phyloP scores from a whole-genome alignment of 2,329 filamentous ascomycete species.

The Calonectria montana region DNA sequence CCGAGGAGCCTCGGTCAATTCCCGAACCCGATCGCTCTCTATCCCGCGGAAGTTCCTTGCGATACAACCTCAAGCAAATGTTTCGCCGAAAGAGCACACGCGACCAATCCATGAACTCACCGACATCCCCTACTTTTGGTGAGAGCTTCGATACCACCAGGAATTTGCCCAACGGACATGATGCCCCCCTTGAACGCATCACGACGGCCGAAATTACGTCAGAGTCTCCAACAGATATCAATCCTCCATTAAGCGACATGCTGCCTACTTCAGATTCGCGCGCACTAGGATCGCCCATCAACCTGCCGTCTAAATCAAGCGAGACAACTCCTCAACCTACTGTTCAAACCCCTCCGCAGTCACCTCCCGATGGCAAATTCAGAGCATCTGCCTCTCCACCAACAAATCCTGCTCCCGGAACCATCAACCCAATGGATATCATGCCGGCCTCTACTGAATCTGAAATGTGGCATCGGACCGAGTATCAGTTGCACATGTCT shows the following conservation, averaged over 20 bases:
- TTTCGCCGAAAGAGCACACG: conserved; percentile 50
- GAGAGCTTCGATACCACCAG: conserved; percentile 28
- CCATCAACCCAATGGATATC: conserved; percentile 66
- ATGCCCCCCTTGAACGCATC: conserved; percentile 36
- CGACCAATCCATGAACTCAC: conserved; percentile 45
- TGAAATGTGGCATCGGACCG: conserved; percentile 52
- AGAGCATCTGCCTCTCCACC: conserved; percentile 45
- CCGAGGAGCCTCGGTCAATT: conserved; percentile 37
- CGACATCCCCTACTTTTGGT: conserved; percentile 34
- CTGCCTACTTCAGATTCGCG: conserved; percentile 28
- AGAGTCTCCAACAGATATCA: conserved; percentile 48
- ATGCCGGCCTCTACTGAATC: conserved; percentile 57
- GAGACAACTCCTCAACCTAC: conserved; percentile 23
- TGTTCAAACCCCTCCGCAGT: conserved; percentile 42
- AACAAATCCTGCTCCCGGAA: conserved; percentile 54
- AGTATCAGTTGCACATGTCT: conserved; percentile 48
- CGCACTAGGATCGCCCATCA: conserved; percentile 38
- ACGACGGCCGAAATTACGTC: conserved; percentile 38
- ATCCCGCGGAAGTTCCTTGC: conserved; percentile 50
- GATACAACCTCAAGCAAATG: conserved; percentile 50
- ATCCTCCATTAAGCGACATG: conserved; percentile 28
- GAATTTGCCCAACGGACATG: conserved; percentile 22
- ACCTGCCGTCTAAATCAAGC: conserved; percentile 22
- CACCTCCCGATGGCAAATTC: conserved; percentile 40
- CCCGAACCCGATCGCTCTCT: conserved; percentile 40